These are phyloP conservation scores for Ceriops zippeliana DNA, from an alignment of 345 rosid species.

Conservation along the genomic window DNA sequence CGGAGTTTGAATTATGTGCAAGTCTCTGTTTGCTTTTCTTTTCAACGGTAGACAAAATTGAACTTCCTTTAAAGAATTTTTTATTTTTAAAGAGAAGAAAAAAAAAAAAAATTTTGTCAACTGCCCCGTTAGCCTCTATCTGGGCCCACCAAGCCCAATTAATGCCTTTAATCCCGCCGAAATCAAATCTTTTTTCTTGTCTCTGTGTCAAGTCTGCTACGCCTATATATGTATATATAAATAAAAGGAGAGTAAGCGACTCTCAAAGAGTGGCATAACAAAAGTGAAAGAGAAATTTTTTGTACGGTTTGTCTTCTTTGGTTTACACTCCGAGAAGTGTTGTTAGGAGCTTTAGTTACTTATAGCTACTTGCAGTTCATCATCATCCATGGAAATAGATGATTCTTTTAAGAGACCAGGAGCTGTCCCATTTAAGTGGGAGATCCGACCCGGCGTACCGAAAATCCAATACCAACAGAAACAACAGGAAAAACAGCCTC, in stretches of 20 bases:
- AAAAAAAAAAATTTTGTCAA: conserved; percentile 21
- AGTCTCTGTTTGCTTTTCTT: no score
- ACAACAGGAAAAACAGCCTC: not conserved
- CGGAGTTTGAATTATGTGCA: conserved; percentile 22
- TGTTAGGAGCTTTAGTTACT: no score
- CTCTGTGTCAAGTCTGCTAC: no score
- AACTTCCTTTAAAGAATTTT: not conserved
- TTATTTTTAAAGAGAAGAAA: no score
- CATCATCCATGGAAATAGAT: conserved; percentile 37
- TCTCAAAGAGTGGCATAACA: no score
- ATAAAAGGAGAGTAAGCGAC: no score
- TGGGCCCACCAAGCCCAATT: conserved; percentile 39
- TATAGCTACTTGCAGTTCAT: no score
- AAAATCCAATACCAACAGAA: conserved; percentile 38
- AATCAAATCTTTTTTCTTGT: conserved; percentile 19
- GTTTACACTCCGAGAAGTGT: not conserved
- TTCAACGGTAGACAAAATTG: no score
- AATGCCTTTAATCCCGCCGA: conserved; percentile 59
- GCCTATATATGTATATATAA: no score
- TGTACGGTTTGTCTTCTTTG: not conserved
- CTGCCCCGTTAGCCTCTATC: not conserved
- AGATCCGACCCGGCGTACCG: conserved; percentile 95
- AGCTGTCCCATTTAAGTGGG: conserved; percentile 88
- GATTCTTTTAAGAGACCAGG: conserved; percentile 86
- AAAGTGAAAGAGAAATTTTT: no score